phyloP scores from a whole-genome alignment of 495 filamentous ascomycete species.

The Diplogelasinospora grovesii region DNA sequence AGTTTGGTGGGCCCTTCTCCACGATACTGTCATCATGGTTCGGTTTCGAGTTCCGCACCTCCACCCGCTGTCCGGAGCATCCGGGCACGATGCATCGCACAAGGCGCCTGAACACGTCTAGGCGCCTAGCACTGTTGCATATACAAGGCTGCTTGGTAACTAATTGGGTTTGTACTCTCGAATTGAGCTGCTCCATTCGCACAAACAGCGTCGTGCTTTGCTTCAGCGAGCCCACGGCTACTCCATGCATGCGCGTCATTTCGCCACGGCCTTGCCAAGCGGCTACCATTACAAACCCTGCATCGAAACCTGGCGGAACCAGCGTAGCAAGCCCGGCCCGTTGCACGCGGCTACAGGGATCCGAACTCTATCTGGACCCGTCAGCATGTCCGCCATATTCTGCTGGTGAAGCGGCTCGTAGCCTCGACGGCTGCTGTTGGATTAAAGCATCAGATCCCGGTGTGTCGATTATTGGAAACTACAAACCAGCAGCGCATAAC shows the following conservation, averaged over 20 bases:
- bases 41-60: too few species aligned
- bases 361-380: constrained; percentile 21
- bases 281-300: constrained; percentile 4
- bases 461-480: background rate
- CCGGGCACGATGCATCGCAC: too few species aligned
- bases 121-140: background rate
- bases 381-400: too few species aligned
- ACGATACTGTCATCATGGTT: too few species aligned
- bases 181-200: background rate
- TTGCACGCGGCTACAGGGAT: constrained; percentile 10
- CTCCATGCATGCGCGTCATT: constrained; percentile 9
- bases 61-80: too few species aligned
- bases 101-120: too few species aligned
- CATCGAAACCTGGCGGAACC: too few species aligned
- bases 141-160: background rate
- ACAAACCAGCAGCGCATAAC: background rate
- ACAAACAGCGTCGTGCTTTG: too few species aligned
- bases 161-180: background rate
- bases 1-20: too few species aligned
- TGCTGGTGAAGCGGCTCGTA: too few species aligned
- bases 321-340: background rate
- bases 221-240: constrained; percentile 6
- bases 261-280: background rate
- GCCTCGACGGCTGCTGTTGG: too few species aligned
- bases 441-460: too few species aligned